Evolutionary conservation across 164 flowering plant species (phyloP).

Genomic region (Paratinospora sagittata): DNA sequence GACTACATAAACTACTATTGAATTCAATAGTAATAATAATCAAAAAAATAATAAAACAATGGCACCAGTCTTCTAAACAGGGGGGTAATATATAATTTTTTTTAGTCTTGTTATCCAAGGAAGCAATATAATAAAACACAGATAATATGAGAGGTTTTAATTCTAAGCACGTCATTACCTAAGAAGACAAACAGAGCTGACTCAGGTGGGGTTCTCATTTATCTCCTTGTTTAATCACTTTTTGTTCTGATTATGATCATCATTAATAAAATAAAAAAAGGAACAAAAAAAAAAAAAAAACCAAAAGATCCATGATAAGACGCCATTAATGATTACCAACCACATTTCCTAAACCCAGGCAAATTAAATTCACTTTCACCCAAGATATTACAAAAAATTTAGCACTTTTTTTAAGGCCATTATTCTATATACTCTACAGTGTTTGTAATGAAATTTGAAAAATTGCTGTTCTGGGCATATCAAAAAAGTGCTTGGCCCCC

Average conservation of each 20-base stretch:
- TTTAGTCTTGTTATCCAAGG: neutral
- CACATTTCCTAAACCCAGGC: neutral
- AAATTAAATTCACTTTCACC: neutral
- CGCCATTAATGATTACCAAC: neutral
- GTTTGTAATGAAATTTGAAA: neutral
- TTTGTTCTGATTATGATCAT: neutral
- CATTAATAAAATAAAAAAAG: neutral
- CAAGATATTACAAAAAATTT: neutral
- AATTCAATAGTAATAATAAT: neutral
- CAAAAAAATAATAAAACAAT: neutral
- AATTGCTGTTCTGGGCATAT: neutral
- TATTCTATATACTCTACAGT: too few relatives aligned
- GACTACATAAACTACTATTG: too few relatives aligned
- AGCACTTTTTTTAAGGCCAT: too few relatives aligned
- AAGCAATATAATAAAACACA: neutral
- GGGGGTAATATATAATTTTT: neutral
- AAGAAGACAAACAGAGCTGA: constrained; percentile 10
- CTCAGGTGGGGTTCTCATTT: constrained; percentile 11
- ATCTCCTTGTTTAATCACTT: constrained; percentile 7
- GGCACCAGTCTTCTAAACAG: neutral
- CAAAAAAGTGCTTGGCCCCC: neutral
- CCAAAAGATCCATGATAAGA: neutral
- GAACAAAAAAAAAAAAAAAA: neutral
- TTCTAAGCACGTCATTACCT: constrained; percentile 13
- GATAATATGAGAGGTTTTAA: neutral